These are phyloP conservation scores for Meira miltonrushii DNA, from an alignment of 1,284 basidiomycete genomes.

Conservation along the genomic window DNA sequence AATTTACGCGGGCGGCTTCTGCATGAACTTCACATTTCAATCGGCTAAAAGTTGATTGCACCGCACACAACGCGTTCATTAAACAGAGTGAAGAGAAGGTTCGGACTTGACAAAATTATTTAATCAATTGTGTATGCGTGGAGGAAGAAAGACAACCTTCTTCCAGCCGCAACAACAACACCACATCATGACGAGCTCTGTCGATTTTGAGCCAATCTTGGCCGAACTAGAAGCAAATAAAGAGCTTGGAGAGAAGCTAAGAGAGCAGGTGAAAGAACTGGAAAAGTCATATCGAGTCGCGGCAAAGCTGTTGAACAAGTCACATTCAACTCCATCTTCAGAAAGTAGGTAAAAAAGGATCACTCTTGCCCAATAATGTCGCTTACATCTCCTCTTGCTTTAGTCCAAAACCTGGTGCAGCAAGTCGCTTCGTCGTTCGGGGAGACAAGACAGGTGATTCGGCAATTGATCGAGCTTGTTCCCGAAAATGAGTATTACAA, in stretches of 20 bases:
- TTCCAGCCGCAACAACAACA: too few relatives aligned
- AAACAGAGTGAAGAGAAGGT: too few relatives aligned
- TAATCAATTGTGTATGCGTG: neutral
- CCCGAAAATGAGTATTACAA: slow-evolving; percentile 13
- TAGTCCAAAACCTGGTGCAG: neutral
- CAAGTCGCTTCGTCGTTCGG: neutral
- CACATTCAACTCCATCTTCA: slow-evolving; percentile 23
- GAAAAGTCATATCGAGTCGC: slow-evolving; percentile 24
- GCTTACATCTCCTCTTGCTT: neutral
- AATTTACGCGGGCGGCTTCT: too few relatives aligned
- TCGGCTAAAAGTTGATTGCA: too few relatives aligned
- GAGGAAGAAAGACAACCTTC: too few relatives aligned
- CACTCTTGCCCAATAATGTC: neutral
- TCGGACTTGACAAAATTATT: too few relatives aligned
- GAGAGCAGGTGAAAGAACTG: slow-evolving; percentile 30
- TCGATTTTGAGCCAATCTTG: slow-evolving; percentile 27
- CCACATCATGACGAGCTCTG: neutral
- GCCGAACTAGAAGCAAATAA: slow-evolving; percentile 28
- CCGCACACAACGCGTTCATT: too few relatives aligned
- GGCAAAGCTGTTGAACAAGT: slow-evolving; percentile 20
- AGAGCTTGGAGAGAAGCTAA: slow-evolving; percentile 21
- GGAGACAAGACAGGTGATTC: neutral
- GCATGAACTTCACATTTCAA: too few relatives aligned
- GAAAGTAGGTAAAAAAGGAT: slow-evolving; percentile 8
- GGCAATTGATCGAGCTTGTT: slow-evolving; percentile 4